These are phyloP conservation scores for Kluyveromyces lactis DNA, from an alignment of 805 yeast genomes.

Conservation along the genomic window DNA sequence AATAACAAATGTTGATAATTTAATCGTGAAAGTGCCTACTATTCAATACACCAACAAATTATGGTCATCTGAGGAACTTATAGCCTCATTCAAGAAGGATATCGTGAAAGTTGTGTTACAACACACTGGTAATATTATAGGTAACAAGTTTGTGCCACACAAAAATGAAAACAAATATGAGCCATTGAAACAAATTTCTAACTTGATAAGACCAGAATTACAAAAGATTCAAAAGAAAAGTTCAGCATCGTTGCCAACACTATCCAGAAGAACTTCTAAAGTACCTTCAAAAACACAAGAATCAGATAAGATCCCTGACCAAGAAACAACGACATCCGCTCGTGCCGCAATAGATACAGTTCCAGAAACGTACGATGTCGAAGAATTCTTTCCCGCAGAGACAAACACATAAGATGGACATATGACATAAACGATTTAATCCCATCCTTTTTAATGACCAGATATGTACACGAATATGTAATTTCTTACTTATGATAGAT, in stretches of 20 bases:
- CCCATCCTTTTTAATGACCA: no score
- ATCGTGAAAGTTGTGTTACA: constrained; percentile 45
- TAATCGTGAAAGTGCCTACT: constrained; percentile 44
- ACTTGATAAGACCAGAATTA: constrained; percentile 14
- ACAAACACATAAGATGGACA: no score
- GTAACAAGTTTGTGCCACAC: constrained; percentile 48
- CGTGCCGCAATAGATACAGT: no score
- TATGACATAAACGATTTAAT: no score
- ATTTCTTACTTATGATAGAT: no score
- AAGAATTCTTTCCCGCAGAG: background rate
- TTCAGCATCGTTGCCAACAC: background rate
- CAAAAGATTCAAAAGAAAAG: background rate
- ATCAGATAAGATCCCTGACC: no score
- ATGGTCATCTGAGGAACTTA: constrained; percentile 54
- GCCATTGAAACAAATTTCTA: constrained; percentile 26
- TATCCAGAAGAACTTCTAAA: background rate
- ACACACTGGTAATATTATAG: constrained; percentile 53
- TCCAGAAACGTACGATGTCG: background rate
- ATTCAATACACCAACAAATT: constrained; percentile 38
- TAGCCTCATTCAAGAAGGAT: constrained; percentile 44
- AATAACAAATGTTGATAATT: constrained; percentile 50
- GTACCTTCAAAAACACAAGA: background rate
- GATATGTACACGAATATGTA: no score
- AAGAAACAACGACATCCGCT: no score
- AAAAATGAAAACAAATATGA: constrained; percentile 28